A percentile compares a stretch with the other conserved stretches of the same genome.
Conservation (phyloP, 2,329 filamentous ascomycete species). For the Davidsoniella australis region DNA sequence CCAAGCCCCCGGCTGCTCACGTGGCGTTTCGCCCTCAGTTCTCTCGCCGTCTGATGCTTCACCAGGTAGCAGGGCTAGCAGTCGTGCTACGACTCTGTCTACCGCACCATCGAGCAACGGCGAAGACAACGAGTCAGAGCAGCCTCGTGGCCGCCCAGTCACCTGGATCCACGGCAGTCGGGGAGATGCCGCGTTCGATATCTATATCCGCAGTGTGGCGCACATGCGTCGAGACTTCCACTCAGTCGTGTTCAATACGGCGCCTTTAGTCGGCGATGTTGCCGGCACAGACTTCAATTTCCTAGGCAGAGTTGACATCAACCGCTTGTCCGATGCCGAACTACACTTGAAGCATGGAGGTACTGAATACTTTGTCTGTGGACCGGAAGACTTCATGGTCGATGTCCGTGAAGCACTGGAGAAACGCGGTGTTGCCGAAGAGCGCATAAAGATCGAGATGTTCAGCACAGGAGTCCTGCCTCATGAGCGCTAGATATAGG, state of each 20-base stretch:
- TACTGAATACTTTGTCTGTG: conserved; percentile 56
- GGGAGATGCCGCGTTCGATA: conserved; percentile 36
- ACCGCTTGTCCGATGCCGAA: conserved; percentile 31
- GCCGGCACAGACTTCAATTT: conserved; percentile 41
- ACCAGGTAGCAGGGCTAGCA: not conserved
- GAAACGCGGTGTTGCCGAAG: conserved; percentile 36
- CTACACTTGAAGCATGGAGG: conserved; percentile 36
- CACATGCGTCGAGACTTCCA: conserved; percentile 20
- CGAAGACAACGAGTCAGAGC: not conserved
- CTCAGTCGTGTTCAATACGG: conserved; percentile 39
- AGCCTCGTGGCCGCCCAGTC: conserved; percentile 26
- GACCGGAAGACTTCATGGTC: conserved; percentile 53
- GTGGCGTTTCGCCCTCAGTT: not conserved
- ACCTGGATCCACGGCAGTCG: conserved; percentile 42
- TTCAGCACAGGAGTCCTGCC: conserved; percentile 40
- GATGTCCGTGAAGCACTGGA: conserved; percentile 36
- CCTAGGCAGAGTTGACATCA: conserved; percentile 40
- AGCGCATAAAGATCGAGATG: conserved; percentile 48
- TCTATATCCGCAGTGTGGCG: conserved; percentile 28
- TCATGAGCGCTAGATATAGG: too few relatives aligned
- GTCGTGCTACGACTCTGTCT: not conserved
- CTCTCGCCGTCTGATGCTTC: not conserved
- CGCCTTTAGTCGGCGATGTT: conserved; percentile 25
- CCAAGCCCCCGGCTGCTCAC: not conserved
- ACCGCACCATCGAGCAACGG: not conserved